A percentile compares a stretch with the other conserved stretches of the same genome.
These are phyloP conservation scores for Coemansia sp. DNA, from an alignment of 192 early-diverging fungal species.

Conservation along the genomic window DNA sequence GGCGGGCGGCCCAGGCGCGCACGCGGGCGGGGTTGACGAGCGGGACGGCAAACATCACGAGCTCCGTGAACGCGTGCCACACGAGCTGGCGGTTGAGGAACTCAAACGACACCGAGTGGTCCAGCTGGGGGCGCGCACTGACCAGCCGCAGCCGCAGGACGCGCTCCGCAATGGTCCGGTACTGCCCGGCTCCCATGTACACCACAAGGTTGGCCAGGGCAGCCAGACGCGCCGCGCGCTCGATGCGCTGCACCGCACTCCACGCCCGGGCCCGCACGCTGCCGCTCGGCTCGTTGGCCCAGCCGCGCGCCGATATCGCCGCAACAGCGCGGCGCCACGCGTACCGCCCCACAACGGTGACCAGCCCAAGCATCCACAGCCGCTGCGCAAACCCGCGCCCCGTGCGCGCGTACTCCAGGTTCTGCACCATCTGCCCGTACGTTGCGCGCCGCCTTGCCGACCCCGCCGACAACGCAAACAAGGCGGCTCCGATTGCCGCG, in stretches of 20 bases:
- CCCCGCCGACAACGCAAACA: slow-evolving; percentile 78
- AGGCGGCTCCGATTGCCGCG: slow-evolving; percentile 62
- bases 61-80: slow-evolving; percentile 93
- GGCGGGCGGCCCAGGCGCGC: slow-evolving; percentile 41
- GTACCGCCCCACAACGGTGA: slow-evolving; percentile 76
- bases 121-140: slow-evolving; percentile 70
- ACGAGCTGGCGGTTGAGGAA: slow-evolving; percentile 93
- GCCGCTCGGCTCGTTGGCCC: slow-evolving; percentile 69
- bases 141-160: slow-evolving; percentile 82
- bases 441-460: slow-evolving; percentile 64
- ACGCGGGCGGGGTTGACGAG: slow-evolving; percentile 63
- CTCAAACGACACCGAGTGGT: slow-evolving; percentile 84
- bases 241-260: slow-evolving; percentile 60
- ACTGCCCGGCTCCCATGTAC: slow-evolving; percentile 85
- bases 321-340: slow-evolving; percentile 63
- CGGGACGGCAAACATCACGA: slow-evolving; percentile 83
- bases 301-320: slow-evolving; percentile 65
- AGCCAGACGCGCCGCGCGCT: slow-evolving; percentile 61
- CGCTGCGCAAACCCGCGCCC: slow-evolving; percentile 51
- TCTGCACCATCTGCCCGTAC: slow-evolving; percentile 83
- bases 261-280: slow-evolving; percentile 56
- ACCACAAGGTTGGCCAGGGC: slow-evolving; percentile 80
- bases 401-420: slow-evolving; percentile 71
- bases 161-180: slow-evolving; percentile 76
- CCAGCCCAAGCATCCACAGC: slow-evolving; percentile 42